Percentiles rank a stretch among this genome's conserved stretches.
phyloP scores from a whole-genome alignment of 169 alveolate species.

The Eimeria maxima region DNA sequence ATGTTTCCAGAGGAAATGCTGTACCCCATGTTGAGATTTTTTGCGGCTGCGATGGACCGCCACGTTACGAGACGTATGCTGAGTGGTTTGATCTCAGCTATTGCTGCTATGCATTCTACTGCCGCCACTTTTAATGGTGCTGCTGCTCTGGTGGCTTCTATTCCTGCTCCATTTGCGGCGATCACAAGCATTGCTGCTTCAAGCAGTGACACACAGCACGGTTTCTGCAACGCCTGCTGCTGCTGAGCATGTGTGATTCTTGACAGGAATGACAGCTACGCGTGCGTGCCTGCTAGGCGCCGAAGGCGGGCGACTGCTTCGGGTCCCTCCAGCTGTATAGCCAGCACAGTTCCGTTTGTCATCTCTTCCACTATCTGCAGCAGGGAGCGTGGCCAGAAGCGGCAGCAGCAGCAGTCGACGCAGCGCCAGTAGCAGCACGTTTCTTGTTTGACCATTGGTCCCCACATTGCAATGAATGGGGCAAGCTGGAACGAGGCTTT shows the following conservation, averaged over 20 bases:
- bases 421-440: conserved; percentile 8
- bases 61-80: background rate
- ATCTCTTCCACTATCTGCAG: conserved; percentile 91
- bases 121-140: background rate
- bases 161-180: background rate
- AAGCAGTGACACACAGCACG: background rate
- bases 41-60: background rate
- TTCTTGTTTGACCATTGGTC: background rate
- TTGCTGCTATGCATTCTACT: background rate
- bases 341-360: conserved; percentile 93
- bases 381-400: background rate
- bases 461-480: background rate
- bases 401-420: background rate
- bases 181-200: background rate
- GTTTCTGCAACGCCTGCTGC: background rate
- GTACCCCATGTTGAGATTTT: background rate
- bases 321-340: conserved; percentile 87
- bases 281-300: conserved; percentile 74
- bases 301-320: conserved; percentile 73
- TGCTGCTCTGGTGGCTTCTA: background rate
- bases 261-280: background rate
- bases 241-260: background rate
- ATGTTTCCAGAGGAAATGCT: background rate
- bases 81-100: background rate
- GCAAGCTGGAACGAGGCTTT: background rate